These are phyloP conservation scores for Phyllosticta citrichinensis DNA, from an alignment of 2,329 filamentous ascomycete genomes.

Conservation along the genomic window DNA sequence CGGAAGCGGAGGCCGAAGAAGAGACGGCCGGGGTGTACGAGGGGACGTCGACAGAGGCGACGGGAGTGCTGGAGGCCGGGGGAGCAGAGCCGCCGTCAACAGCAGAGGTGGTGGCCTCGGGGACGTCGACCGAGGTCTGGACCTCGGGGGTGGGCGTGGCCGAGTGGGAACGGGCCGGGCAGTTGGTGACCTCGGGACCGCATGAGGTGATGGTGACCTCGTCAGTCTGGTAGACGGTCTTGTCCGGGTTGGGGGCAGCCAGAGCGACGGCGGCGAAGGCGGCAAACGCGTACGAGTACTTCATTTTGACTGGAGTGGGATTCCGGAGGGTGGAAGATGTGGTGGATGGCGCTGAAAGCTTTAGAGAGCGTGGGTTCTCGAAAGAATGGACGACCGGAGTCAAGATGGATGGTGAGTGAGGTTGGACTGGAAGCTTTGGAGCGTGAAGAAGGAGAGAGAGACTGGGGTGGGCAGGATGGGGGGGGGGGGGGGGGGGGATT, in stretches of 20 bases:
- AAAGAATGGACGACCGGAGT: constrained; percentile 13
- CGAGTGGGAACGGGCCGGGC: constrained; percentile 11
- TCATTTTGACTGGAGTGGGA: constrained; percentile 13
- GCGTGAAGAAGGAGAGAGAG: constrained; percentile 2
- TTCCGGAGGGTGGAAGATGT: constrained; percentile 2
- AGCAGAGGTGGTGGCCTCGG: constrained; percentile 1
- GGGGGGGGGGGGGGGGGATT: constrained; percentile 2
- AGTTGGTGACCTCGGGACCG: constrained; percentile 12
- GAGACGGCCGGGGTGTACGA: neutral
- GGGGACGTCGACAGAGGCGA: constrained; percentile 20
- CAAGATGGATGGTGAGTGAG: constrained; percentile 10
- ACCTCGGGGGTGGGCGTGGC: constrained; percentile 4
- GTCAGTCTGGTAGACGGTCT: constrained; percentile 11
- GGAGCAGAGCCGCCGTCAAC: neutral
- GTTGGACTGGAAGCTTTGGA: constrained; percentile 8
- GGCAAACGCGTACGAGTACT: constrained; percentile 11
- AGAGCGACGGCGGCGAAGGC: constrained; percentile 10
- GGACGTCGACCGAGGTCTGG: neutral
- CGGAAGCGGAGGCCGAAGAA: neutral
- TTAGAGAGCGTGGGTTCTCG: constrained; percentile 12
- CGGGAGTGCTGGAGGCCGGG: constrained; percentile 43
- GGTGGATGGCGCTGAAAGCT: constrained; percentile 7
- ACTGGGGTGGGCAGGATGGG: neutral
- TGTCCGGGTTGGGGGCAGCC: constrained; percentile 10
- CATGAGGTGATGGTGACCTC: constrained; percentile 10